Conservation (phyloP, 805 yeast genomes). For the Saccharomycopsis olivae region DNA sequence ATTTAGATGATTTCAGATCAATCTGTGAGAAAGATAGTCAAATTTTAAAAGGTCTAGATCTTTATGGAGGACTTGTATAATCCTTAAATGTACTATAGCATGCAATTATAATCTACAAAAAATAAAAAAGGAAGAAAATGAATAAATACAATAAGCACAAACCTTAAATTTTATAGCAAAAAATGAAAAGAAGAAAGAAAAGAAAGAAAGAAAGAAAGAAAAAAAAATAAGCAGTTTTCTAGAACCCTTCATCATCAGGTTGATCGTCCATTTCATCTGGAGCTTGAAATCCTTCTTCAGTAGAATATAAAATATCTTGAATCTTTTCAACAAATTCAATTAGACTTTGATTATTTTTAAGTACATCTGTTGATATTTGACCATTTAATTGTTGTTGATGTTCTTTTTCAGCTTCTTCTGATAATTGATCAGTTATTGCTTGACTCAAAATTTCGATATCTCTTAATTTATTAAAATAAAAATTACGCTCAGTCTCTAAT, state of each 20-base stretch:
- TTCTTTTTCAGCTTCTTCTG: conserved; percentile 30
- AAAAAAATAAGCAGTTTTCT: neutral
- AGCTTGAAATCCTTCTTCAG: conserved; percentile 75
- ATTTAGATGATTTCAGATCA: conserved; percentile 75
- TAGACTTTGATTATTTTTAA: conserved; percentile 19
- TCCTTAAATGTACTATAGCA: too few species aligned
- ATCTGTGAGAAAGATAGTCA: conserved; percentile 73
- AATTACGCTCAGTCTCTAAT: conserved; percentile 74
- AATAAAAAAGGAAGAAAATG: too few species aligned
- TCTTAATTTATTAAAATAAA: conserved; percentile 80
- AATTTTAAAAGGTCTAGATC: conserved; percentile 61
- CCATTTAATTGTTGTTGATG: conserved; percentile 20
- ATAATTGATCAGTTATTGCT: conserved; percentile 43
- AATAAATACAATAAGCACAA: too few species aligned
- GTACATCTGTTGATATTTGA: conserved; percentile 5
- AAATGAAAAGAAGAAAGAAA: neutral
- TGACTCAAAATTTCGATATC: conserved; percentile 79
- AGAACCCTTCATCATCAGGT: conserved; percentile 10
- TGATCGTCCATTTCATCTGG: conserved; percentile 31
- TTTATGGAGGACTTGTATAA: conserved; percentile 73
- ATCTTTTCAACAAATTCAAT: conserved; percentile 45
- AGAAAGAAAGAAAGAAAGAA: neutral
- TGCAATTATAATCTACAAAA: too few species aligned
- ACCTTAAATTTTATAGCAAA: too few species aligned
- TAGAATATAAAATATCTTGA: conserved; percentile 66